Conservation (phyloP, 352 stramenopile species). For the Thraustotheca clavata region DNA sequence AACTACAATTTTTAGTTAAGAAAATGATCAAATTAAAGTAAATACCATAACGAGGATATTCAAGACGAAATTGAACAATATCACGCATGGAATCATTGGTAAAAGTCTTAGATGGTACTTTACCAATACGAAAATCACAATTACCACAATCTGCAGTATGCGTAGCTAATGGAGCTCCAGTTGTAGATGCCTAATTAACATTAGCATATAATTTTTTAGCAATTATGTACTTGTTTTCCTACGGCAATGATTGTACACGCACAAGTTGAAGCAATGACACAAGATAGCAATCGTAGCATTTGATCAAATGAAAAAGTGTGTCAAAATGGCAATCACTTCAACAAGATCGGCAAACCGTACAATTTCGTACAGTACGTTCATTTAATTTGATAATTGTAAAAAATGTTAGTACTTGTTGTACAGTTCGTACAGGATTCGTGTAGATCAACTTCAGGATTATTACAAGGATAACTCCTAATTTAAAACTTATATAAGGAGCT, state of each 20-base stretch:
- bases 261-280: background rate
- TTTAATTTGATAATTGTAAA: too few species aligned
- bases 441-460: too few species aligned
- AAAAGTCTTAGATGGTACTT: constrained; percentile 54
- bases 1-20: constrained; percentile 28
- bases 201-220: background rate
- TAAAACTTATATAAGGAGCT: too few species aligned
- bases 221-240: constrained; percentile 2
- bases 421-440: too few species aligned
- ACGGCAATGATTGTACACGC: constrained; percentile 20
- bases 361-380: too few species aligned
- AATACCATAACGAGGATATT: constrained; percentile 78
- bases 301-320: background rate
- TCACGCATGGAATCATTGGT: constrained; percentile 37
- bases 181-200: constrained; percentile 44
- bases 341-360: too few species aligned
- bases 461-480: too few species aligned
- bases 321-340: too few species aligned
- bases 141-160: constrained; percentile 81
- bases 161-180: constrained; percentile 66
- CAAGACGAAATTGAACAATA: constrained; percentile 45
- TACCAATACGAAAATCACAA: constrained; percentile 77
- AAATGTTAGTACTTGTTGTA: too few species aligned
- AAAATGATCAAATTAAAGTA: background rate
- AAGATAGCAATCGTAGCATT: background rate